Percentiles rank a stretch among this genome's conserved stretches.
phyloP scores from a whole-genome alignment of 73 alveolate species.

The Tetrahymena elliotti region DNA sequence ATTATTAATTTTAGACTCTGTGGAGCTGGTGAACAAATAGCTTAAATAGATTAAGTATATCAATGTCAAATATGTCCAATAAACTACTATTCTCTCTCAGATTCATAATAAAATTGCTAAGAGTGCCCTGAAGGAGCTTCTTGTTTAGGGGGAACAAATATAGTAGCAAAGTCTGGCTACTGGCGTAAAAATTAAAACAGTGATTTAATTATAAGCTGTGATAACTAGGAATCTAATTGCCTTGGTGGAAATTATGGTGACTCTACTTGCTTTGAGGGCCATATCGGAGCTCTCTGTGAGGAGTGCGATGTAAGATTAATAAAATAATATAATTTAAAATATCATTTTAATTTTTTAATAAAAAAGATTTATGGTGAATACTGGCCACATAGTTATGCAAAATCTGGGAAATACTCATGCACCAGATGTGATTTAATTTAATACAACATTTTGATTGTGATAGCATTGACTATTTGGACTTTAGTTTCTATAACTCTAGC shows the following conservation, averaged over 20 bases:
- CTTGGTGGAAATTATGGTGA: constrained; percentile 15
- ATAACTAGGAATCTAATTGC: background rate
- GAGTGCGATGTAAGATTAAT: constrained; percentile 9
- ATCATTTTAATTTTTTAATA: too few relatives aligned
- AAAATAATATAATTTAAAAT: too few relatives aligned
- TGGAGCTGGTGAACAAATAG: background rate
- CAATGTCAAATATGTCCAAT: constrained; percentile 9
- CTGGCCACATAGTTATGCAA: background rate
- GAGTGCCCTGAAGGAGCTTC: constrained; percentile 31
- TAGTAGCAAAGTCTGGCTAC: constrained; percentile 35
- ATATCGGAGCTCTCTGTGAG: constrained; percentile 38
- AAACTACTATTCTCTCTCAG: background rate
- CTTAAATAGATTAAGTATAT: background rate
- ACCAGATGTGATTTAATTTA: background rate
- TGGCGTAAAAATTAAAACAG: constrained; percentile 42
- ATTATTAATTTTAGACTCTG: background rate
- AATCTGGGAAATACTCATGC: background rate
- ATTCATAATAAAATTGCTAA: background rate
- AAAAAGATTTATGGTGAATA: background rate
- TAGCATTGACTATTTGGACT: constrained; percentile 3
- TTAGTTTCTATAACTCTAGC: constrained; percentile 4
- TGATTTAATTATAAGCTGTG: constrained; percentile 21
- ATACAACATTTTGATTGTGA: background rate
- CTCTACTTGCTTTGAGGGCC: constrained; percentile 14
- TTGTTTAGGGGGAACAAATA: constrained; percentile 28